Base-by-base conservation (phyloP, 441 rosid species). In the Populus hybrid region DNA sequence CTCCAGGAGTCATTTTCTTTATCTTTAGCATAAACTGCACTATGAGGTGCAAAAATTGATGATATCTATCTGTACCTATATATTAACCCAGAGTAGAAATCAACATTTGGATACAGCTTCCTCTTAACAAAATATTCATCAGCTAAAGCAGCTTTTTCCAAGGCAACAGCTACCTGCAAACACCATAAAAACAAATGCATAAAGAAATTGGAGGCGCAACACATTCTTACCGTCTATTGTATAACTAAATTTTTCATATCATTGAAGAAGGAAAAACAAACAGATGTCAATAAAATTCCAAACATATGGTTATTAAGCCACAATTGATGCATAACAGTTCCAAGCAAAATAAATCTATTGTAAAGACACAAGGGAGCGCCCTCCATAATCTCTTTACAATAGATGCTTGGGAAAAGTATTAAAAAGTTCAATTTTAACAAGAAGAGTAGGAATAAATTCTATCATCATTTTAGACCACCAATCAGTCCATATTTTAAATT, bases 21-120 rank as follows among this genome's bases (percentile, higher is more conserved):
- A 66, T 21, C 31, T 76, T 73, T 24, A 66, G 21, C 28, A 53
- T 20, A 72, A 9, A 63, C 2, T 0, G n/a, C 28, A 7, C 36
- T 56, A 26, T 12, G 35, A 28, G 31, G 16, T 64, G 29, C 29
- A 76, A 38, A 11, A 42, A n/a, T 29, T 16, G 28, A 53, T 53
- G 24, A 63, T 24, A 69, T 67, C 36, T 63, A 26, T 18, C 31
- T 40, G 7, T 83, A 95, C 99, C 98, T 88, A 79, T 95, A 94
- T 77, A 95, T 95, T 75, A 94, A 82, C 36, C 99, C 99, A 23
- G 97, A 93, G 87, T 96, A 96, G 87, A 96, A 96, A 88, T 96
- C 99, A 61, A 94, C 98, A 86, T 96, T 96, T 31, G 99, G 99
- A 86, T 96, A 96, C 35, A 96, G 85, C 82, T 93, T 92, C 83